These are phyloP conservation scores for Leccinum subgranulosum DNA, from an alignment of 768 basidiomycete genomes.

Conservation along the genomic window DNA sequence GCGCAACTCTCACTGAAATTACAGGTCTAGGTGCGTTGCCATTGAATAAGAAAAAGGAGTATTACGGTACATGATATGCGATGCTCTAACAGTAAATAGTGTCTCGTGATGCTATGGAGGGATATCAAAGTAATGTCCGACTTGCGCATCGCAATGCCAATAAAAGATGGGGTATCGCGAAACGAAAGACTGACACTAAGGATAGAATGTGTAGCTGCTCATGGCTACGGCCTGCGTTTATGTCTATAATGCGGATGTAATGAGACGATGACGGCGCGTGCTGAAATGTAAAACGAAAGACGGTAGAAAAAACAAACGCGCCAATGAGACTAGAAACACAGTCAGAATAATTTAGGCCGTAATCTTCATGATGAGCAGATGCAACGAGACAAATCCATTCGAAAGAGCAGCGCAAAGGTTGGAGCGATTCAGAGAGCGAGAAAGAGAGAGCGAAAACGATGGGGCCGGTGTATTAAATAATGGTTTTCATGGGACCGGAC, in stretches of 20 bases:
- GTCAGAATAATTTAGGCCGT: slow-evolving; percentile 41
- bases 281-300: slow-evolving; percentile 5
- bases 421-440: slow-evolving; percentile 34
- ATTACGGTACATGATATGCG: slow-evolving; percentile 51
- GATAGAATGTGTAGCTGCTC: slow-evolving; percentile 42
- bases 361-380: slow-evolving; percentile 46
- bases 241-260: slow-evolving; percentile 36
- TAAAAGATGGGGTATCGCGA: slow-evolving; percentile 49
- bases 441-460: slow-evolving; percentile 24
- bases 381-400: slow-evolving; percentile 55
- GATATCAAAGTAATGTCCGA: slow-evolving; percentile 44
- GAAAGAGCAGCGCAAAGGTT: slow-evolving; percentile 64
- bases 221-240: slow-evolving; percentile 42
- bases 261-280: slow-evolving; percentile 27
- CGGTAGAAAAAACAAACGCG: slow-evolving; percentile 24
- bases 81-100: slow-evolving; percentile 63
- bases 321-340: slow-evolving; percentile 37
- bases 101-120: slow-evolving; percentile 52
- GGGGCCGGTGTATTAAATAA: slow-evolving; percentile 18
- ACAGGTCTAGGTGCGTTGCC: slow-evolving; percentile 13
- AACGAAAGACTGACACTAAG: slow-evolving; percentile 45
- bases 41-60: slow-evolving; percentile 32
- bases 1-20: neutral
- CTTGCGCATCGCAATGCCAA: slow-evolving; percentile 45
- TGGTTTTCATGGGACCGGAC: slow-evolving; percentile 24